Conservation (phyloP, 768 basidiomycete species). For the Suillus subalutaceus region DNA sequence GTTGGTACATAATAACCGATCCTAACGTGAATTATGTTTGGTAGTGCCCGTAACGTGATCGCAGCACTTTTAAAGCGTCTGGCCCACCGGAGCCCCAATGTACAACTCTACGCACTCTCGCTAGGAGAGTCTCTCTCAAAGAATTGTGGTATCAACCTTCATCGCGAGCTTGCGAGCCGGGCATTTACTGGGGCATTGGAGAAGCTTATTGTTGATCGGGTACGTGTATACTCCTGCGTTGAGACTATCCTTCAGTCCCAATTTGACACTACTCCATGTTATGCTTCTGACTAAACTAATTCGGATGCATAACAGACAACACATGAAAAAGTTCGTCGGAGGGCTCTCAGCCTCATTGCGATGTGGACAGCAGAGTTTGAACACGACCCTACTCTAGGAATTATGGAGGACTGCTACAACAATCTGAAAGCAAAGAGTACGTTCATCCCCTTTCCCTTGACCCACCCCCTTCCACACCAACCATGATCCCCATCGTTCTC, state of each 20-base stretch:
- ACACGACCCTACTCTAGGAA: slow-evolving; percentile 73
- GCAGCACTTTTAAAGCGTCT: slow-evolving; percentile 88
- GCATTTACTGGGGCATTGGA: slow-evolving; percentile 91
- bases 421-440: slow-evolving; percentile 81
- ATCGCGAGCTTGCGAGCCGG: slow-evolving; percentile 85
- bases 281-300: slow-evolving; percentile 17
- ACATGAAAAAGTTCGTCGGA: slow-evolving; percentile 86
- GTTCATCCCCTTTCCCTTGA: slow-evolving; percentile 13
- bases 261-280: neutral
- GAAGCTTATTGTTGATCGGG: slow-evolving; percentile 86
- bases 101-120: slow-evolving; percentile 91
- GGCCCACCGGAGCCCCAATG: slow-evolving; percentile 92
- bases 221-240: slow-evolving; percentile 35
- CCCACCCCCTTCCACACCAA: slow-evolving; percentile 2
- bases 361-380: slow-evolving; percentile 88
- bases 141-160: slow-evolving; percentile 82
- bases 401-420: slow-evolving; percentile 92
- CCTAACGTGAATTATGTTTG: slow-evolving; percentile 19
- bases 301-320: slow-evolving; percentile 60
- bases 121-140: slow-evolving; percentile 88
- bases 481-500: slow-evolving; percentile 1
- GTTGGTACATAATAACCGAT: slow-evolving; percentile 3
- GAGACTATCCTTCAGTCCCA: neutral
- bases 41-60: slow-evolving; percentile 84
- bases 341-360: slow-evolving; percentile 71